Evolutionary conservation across 2,329 filamentous ascomycete genomes (phyloP).

Genomic region (Colletotrichum graminicola): DNA sequence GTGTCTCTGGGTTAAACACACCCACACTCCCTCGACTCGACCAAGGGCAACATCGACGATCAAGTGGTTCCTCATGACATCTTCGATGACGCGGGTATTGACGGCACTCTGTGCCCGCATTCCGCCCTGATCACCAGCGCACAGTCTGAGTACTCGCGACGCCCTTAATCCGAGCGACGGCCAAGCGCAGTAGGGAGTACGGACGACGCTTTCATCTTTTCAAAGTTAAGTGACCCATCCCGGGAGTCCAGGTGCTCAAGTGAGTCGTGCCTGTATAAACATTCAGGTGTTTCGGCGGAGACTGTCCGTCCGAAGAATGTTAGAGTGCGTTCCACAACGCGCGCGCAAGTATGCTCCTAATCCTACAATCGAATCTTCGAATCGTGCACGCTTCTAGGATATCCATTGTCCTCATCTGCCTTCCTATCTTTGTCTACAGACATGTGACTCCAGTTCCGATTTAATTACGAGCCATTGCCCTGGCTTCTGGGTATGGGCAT

Average conservation of each 20-base stretch:
- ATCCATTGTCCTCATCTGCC: background rate
- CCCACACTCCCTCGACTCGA: slow-evolving; percentile 3
- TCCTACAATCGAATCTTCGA: slow-evolving; percentile 4
- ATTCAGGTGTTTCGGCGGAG: slow-evolving; percentile 28
- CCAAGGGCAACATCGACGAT: slow-evolving; percentile 18
- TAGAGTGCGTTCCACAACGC: slow-evolving; percentile 24
- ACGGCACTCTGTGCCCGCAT: slow-evolving; percentile 5
- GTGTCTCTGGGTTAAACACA: slow-evolving; percentile 13
- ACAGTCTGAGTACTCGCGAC: slow-evolving; percentile 6
- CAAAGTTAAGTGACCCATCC: slow-evolving; percentile 20
- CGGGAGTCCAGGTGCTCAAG: slow-evolving; percentile 15
- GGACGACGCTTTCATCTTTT: slow-evolving; percentile 5
- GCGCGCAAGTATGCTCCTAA: slow-evolving; percentile 8
- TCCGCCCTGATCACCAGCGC: slow-evolving; percentile 9
- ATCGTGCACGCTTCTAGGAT: background rate
- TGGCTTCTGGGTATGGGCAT: background rate
- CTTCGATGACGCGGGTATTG: background rate
- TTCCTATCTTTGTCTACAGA: background rate
- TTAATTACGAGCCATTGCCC: background rate
- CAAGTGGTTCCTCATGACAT: slow-evolving; percentile 3
- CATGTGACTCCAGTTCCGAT: background rate
- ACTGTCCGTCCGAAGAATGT: slow-evolving; percentile 26
- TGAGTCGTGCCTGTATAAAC: slow-evolving; percentile 31
- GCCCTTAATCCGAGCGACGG: background rate
- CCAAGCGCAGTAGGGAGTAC: background rate